A percentile compares a stretch with the other conserved stretches of the same genome.
These are phyloP conservation scores for Skeletonema tropicum DNA, from an alignment of 108 stramenopile genomes.

Conservation along the genomic window DNA sequence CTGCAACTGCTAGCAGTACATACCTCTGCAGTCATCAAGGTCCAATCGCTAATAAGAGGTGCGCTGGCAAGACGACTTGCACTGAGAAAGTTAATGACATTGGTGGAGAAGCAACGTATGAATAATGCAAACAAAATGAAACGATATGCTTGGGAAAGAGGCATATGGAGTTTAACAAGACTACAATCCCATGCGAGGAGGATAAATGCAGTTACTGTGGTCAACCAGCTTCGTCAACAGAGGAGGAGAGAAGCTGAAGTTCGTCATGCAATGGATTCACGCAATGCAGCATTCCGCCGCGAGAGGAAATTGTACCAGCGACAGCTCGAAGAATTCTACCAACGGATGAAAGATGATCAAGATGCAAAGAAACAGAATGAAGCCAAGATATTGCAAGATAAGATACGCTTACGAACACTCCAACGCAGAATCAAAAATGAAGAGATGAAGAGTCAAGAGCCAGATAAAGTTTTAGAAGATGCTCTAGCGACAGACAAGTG, in stretches of 20 bases:
- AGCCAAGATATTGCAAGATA: slow-evolving; percentile 23
- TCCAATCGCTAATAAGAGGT: slow-evolving; percentile 33
- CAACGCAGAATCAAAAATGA: slow-evolving; percentile 36
- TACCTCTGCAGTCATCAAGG: slow-evolving; percentile 17
- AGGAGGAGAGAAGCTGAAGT: slow-evolving; percentile 28
- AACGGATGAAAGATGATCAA: slow-evolving; percentile 30
- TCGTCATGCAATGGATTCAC: slow-evolving; percentile 37
- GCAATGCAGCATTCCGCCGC: slow-evolving; percentile 22
- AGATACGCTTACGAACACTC: slow-evolving; percentile 33
- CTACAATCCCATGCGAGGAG: slow-evolving; percentile 29
- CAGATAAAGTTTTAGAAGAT: slow-evolving; percentile 23
- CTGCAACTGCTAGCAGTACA: slow-evolving; percentile 6
- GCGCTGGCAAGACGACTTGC: slow-evolving; percentile 34
- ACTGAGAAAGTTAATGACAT: slow-evolving; percentile 24
- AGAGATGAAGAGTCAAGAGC: slow-evolving; percentile 30
- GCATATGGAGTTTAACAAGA: slow-evolving; percentile 14
- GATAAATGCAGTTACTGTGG: slow-evolving; percentile 5
- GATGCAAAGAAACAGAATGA: neutral
- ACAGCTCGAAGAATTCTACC: slow-evolving; percentile 38
- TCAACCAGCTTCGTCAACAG: slow-evolving; percentile 13
- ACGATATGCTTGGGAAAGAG: slow-evolving; percentile 22
- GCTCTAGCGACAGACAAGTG: slow-evolving; percentile 17
- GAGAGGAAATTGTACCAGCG: slow-evolving; percentile 40
- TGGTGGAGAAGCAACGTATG: slow-evolving; percentile 25
- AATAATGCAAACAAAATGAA: slow-evolving; percentile 28